These are phyloP conservation scores for Spergularia marina DNA, from an alignment of 148 eudicot genomes.

Conservation along the genomic window DNA sequence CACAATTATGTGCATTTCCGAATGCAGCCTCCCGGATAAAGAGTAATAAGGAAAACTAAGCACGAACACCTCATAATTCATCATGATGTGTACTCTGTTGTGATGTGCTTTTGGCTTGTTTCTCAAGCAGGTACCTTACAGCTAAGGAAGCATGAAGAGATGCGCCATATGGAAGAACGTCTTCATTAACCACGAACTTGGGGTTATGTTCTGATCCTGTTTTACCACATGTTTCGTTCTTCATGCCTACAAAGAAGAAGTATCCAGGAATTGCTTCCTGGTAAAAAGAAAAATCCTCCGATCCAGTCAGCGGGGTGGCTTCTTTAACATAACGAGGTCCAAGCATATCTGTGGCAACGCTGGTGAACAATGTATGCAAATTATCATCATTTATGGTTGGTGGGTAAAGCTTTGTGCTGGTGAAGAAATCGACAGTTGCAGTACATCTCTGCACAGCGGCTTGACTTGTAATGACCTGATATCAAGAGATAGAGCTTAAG, in stretches of 20 bases:
- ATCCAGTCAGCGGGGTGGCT: constrained; percentile 66
- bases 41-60: constrained; percentile 9
- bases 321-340: constrained; percentile 54
- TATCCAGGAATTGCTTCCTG: constrained; percentile 78
- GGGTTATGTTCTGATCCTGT: constrained; percentile 48
- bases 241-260: constrained; percentile 75
- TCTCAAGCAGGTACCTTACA: constrained; percentile 53
- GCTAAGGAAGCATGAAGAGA: constrained; percentile 82
- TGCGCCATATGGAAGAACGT: constrained; percentile 66
- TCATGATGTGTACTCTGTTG: constrained; percentile 38
- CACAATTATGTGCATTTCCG: constrained; percentile 14
- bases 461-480: constrained; percentile 78
- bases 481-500: neutral
- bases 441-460: constrained; percentile 91
- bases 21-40: constrained; percentile 1
- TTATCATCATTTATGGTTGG: constrained; percentile 59
- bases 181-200: constrained; percentile 50
- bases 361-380: constrained; percentile 55
- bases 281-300: constrained; percentile 85
- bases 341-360: constrained; percentile 59
- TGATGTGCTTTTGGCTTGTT: constrained; percentile 19
- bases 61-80: constrained; percentile 48
- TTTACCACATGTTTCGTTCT: constrained; percentile 42
- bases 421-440: constrained; percentile 63
- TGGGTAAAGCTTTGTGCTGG: constrained; percentile 39